Evolutionary conservation across 2,329 filamentous ascomycete species (phyloP), one percentile per base, ranked within the genome.

Genomic region (Colletotrichum euphorbiae): DNA sequence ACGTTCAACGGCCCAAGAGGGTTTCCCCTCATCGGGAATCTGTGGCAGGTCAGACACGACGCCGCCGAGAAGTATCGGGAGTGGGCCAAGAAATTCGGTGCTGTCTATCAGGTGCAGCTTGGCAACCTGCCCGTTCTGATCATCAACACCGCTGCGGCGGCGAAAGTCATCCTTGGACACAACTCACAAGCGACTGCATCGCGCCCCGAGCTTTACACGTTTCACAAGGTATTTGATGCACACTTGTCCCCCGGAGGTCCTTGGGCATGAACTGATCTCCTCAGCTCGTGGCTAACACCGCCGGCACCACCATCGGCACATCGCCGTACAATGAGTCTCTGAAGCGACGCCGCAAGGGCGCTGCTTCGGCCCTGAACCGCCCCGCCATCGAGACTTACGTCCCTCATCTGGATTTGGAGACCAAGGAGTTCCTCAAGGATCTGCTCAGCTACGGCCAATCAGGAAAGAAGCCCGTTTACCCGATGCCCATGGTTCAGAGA

Each of bases 311-410:
- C 13, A 90, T 91, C 61, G 89, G 89, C 2, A 91, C 89, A 1
- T 90, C 87, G 0, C 89, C 89, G 0, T 91, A 89, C 88, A 88
- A 91, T 71, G 89, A 90, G 59, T 89, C 86, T 15, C 90, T 87
- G 78, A 91, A 91, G 75, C 82, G 84, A 11, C 81, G 89, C 6
- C 83, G 89, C 45, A 91, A 90, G 80, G 88, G 89, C 3, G 89
- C 89, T 0, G 89, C 89, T 0, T 90, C 88, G 0, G 89, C 89
- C 0, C 80, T 91, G 50, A 91, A 91, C 75, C 83, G 86, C 5
- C 88, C 89, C 0, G 87, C 88, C 0, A 87, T 89, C 6, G 87
- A 90, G 72, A 89, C 85, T 3, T 91, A 91, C 74, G 89, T 90
- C 82, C 89, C 89, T 0, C 65, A 68, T 12, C 36, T 70, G 19